These are phyloP conservation scores for Panicum miliaceum DNA, from an alignment of 176 grass and related monocot species.

Conservation along the genomic window DNA sequence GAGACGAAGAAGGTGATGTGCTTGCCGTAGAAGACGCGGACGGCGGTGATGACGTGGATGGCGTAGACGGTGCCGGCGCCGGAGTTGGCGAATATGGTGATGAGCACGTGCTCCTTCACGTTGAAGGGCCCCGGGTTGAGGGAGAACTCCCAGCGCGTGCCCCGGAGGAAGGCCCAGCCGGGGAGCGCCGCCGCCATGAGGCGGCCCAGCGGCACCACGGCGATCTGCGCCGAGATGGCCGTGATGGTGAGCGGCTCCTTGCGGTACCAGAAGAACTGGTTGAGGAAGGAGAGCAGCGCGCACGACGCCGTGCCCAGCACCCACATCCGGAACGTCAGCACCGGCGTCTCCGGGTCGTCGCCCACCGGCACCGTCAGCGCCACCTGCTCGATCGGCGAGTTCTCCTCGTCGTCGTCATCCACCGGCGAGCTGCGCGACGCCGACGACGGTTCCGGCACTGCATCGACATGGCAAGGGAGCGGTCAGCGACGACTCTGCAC, in stretches of 20 bases:
- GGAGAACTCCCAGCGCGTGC: constrained; percentile 64
- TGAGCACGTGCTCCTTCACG: constrained; percentile 92
- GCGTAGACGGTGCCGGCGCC: constrained; percentile 92
- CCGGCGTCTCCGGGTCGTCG: constrained; percentile 67
- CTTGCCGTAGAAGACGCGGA: constrained; percentile 86
- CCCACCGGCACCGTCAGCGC: constrained; percentile 82
- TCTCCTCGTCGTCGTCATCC: constrained; percentile 27
- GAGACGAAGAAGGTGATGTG: constrained; percentile 86
- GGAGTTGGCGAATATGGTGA: constrained; percentile 98
- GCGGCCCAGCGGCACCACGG: constrained; percentile 77
- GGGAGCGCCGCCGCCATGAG: constrained; percentile 71
- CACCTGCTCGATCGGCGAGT: constrained; percentile 96
- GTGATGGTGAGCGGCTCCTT: constrained; percentile 94
- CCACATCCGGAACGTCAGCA: constrained; percentile 96
- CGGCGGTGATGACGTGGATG: constrained; percentile 85
- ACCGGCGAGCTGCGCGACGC: constrained; percentile 26
- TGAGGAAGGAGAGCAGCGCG: constrained; percentile 82
- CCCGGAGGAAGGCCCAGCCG: constrained; percentile 44
- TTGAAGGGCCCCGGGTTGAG: constrained; percentile 91
- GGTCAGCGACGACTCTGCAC: neutral
- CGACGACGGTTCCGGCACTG: constrained; percentile 15
- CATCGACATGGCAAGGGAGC: neutral
- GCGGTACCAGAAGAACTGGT: constrained; percentile 97
- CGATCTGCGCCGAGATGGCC: constrained; percentile 93
- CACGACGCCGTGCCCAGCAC: constrained; percentile 81